These are phyloP conservation scores for Tricholoma sp. DNA, from an alignment of 768 basidiomycete species.

Conservation along the genomic window DNA sequence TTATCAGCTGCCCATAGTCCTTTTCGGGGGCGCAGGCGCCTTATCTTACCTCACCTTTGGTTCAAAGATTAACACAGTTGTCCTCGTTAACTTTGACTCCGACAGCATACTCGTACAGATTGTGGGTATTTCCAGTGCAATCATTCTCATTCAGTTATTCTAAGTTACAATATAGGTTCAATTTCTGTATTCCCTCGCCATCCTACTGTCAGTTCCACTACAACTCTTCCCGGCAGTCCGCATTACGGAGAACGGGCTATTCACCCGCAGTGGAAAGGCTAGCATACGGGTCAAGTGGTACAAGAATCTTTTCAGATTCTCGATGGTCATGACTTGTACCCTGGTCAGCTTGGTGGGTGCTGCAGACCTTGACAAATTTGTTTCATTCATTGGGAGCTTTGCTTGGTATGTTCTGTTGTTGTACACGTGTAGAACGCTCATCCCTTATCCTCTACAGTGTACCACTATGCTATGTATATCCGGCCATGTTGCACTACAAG, in stretches of 20 bases:
- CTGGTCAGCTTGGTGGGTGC: conserved; percentile 79
- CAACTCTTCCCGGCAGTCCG: conserved; percentile 98
- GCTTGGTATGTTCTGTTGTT: conserved; percentile 64
- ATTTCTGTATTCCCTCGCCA: conserved; percentile 88
- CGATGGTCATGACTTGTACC: conserved; percentile 75
- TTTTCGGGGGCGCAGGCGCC: conserved; percentile 85
- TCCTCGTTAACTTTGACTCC: conserved; percentile 88
- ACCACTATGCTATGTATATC: conserved; percentile 92
- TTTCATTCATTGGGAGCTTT: conserved; percentile 87
- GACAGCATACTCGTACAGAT: conserved; percentile 84
- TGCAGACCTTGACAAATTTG: conserved; percentile 91
- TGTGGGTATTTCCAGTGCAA: conserved; percentile 38
- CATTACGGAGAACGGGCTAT: conserved; percentile 94
- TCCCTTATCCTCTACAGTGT: conserved; percentile 46
- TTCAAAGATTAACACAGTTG: conserved; percentile 83
- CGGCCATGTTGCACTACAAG: conserved; percentile 87
- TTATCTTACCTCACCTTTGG: conserved; percentile 90
- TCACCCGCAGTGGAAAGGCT: conserved; percentile 81
- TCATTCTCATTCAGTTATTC: background rate
- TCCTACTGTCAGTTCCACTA: conserved; percentile 85
- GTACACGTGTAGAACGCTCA: background rate
- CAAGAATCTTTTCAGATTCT: conserved; percentile 87
- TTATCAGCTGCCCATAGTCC: conserved; percentile 34
- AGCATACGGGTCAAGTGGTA: conserved; percentile 86
- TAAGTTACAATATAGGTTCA: conserved; percentile 46